These are phyloP conservation scores for Penicillium pancosmium DNA, from an alignment of 495 filamentous ascomycete species.

Conservation along the genomic window DNA sequence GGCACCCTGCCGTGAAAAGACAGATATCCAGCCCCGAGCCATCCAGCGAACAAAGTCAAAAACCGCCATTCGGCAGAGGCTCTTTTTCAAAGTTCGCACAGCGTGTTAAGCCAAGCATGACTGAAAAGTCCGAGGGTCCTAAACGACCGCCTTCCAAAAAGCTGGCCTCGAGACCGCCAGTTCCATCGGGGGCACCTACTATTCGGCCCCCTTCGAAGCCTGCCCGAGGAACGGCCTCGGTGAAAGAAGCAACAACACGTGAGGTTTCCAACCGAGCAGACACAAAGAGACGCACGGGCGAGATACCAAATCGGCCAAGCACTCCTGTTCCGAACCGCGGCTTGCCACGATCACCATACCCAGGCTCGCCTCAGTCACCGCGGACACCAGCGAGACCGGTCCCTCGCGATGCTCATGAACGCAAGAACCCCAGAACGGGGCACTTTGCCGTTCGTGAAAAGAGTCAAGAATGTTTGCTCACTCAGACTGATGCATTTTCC, in stretches of 20 bases:
- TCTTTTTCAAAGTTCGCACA: constrained; percentile 41
- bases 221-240: constrained; percentile 22
- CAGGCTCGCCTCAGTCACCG: constrained; percentile 25
- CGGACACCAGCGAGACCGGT: constrained; percentile 24
- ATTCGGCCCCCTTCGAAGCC: constrained; percentile 18
- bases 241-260: constrained; percentile 26
- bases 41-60: constrained; percentile 17
- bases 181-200: constrained; percentile 9
- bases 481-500: constrained; percentile 63
- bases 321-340: constrained; percentile 40
- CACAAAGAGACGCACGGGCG: constrained; percentile 16
- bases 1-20: constrained; percentile 2
- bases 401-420: constrained; percentile 25
- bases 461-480: constrained; percentile 58
- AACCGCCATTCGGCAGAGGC: constrained; percentile 27
- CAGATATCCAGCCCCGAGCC: not conserved
- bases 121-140: constrained; percentile 30
- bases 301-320: constrained; percentile 17
- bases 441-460: constrained; percentile 56
- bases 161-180: constrained; percentile 21
- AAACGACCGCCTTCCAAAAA: constrained; percentile 29
- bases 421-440: constrained; percentile 40
- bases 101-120: constrained; percentile 31
- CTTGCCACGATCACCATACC: constrained; percentile 45
- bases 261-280: constrained; percentile 15